These are phyloP conservation scores for Ogataea pini DNA, from an alignment of 805 yeast species.

Conservation along the genomic window DNA sequence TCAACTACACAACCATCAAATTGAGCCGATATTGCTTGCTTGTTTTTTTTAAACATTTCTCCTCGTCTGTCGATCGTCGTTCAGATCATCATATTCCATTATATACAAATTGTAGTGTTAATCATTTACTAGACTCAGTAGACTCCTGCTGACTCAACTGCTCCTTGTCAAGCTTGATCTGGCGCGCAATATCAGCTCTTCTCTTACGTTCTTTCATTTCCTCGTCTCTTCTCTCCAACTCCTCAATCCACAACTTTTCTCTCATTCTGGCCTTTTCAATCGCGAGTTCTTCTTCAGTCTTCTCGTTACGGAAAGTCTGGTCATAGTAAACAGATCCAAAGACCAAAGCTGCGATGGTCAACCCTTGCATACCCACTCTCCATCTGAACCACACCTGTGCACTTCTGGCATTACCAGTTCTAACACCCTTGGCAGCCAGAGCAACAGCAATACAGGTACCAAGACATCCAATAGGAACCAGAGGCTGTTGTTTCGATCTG, in stretches of 20 bases:
- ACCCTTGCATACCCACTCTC: conserved; percentile 85
- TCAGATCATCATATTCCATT: not conserved
- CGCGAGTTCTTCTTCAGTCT: conserved; percentile 62
- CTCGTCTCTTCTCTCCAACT: conserved; percentile 81
- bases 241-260: conserved; percentile 87
- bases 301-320: conserved; percentile 43
- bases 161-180: conserved; percentile 19
- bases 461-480: conserved; percentile 80
- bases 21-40: too few relatives aligned
- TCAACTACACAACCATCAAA: too few relatives aligned
- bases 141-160: conserved; percentile 24
- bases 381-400: conserved; percentile 89
- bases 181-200: conserved; percentile 65
- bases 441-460: conserved; percentile 80
- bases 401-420: conserved; percentile 66
- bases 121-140: not conserved
- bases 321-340: conserved; percentile 77
- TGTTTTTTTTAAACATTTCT: too few relatives aligned
- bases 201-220: conserved; percentile 66
- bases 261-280: conserved; percentile 80
- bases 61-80: not conserved
- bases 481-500: conserved; percentile 81
- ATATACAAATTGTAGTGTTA: not conserved
- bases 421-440: conserved; percentile 74
- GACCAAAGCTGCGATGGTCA: conserved; percentile 78